phyloP scores from a whole-genome alignment of 257 asterid species.

The Gentiana straminea region DNA sequence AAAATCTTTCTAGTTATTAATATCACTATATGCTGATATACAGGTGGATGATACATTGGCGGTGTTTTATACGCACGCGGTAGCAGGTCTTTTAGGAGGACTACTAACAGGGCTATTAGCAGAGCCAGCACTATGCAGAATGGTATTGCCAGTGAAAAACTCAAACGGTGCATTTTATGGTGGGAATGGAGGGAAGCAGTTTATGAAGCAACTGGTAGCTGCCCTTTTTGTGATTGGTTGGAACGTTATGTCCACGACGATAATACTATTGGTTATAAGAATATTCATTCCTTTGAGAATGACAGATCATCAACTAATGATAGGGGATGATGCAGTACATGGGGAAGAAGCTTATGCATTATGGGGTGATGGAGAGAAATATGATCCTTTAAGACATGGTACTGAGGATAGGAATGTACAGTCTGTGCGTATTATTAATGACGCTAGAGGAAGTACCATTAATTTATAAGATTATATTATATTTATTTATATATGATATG shows the following conservation, averaged over 20 bases:
- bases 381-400: slow-evolving; percentile 53
- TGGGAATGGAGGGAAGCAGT: slow-evolving; percentile 33
- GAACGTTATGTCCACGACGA: slow-evolving; percentile 51
- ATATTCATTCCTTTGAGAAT: slow-evolving; percentile 51
- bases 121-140: slow-evolving; percentile 51
- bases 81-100: slow-evolving; percentile 79
- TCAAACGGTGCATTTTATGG: slow-evolving; percentile 73
- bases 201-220: slow-evolving; percentile 59
- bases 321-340: slow-evolving; percentile 88
- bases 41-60: slow-evolving; percentile 69
- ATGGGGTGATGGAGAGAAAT: slow-evolving; percentile 83
- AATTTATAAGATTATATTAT: neutral
- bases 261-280: slow-evolving; percentile 43
- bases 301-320: slow-evolving; percentile 69
- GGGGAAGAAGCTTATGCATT: slow-evolving; percentile 93
- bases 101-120: slow-evolving; percentile 69
- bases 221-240: slow-evolving; percentile 64
- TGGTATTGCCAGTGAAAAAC: slow-evolving; percentile 43
- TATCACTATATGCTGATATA: no score
- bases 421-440: no score
- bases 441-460: no score
- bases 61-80: slow-evolving; percentile 86
- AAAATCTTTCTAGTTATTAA: no score
- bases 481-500: slow-evolving; percentile 7
- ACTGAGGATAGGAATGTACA: neutral